Percentiles rank a stretch among this genome's conserved stretches.
phyloP scores from a whole-genome alignment of 129 eudicot genomes.

The Daucus carota region DH1_v3.0 NC_030383.2:14441501-14442000 shows the following conservation, averaged over 20 bases:
- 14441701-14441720: background rate
- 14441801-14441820: conserved; percentile 20
- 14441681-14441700: background rate
- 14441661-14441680: background rate
- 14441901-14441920: background rate
- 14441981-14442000: background rate
- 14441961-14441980: background rate
- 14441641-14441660: conserved; percentile 9
- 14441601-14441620: conserved; percentile 4
- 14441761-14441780: conserved; percentile 28
- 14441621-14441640: conserved; percentile 1
- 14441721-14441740: background rate
- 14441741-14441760: conserved; percentile 2
- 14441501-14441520: background rate
- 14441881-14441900: conserved; percentile 7
- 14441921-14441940: background rate
- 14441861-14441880: conserved; percentile 29
- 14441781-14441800: conserved; percentile 21
- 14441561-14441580: background rate
- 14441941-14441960: background rate
- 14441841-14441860: conserved; percentile 30
- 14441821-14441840: conserved; percentile 24
- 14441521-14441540: background rate
- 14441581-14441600: background rate
- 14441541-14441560: background rate